Evolutionary conservation across 2,329 filamentous ascomycete species (phyloP).

Genomic region (Penicillium freii): DNA sequence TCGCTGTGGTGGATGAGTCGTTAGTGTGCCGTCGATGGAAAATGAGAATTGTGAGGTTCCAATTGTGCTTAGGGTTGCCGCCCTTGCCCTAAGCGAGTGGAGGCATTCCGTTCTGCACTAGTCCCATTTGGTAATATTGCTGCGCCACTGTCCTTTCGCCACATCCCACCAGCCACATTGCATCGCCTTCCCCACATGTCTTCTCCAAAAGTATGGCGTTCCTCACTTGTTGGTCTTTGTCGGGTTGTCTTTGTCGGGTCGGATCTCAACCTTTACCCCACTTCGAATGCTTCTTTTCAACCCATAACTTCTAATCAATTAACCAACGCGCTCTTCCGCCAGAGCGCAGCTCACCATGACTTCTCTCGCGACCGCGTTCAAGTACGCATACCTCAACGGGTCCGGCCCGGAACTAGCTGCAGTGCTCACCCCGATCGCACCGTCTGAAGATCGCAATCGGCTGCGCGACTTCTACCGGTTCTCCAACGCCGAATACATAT

Average conservation of each 20-base stretch:
- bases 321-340: background rate
- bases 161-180: constrained; percentile 13
- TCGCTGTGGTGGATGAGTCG: constrained; percentile 50
- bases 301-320: background rate
- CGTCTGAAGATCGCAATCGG: constrained; percentile 60
- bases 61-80: constrained; percentile 46
- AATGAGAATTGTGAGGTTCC: constrained; percentile 43
- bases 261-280: background rate
- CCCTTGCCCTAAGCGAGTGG: constrained; percentile 45
- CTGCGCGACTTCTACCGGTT: constrained; percentile 69
- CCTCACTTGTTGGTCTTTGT: background rate
- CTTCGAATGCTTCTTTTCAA: background rate
- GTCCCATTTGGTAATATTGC: constrained; percentile 17
- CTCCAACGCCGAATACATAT: constrained; percentile 64
- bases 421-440: constrained; percentile 69
- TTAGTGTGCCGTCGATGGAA: constrained; percentile 36
- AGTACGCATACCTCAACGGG: constrained; percentile 60
- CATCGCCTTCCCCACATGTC: constrained; percentile 10
- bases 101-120: constrained; percentile 27
- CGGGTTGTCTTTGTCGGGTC: background rate
- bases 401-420: constrained; percentile 73
- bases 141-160: background rate
- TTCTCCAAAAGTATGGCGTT: constrained; percentile 10
- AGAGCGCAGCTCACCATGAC: constrained; percentile 58
- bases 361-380: constrained; percentile 70